phyloP scores from a whole-genome alignment of 2,329 filamentous ascomycete species.

The Botrytis cinerea region DNA sequence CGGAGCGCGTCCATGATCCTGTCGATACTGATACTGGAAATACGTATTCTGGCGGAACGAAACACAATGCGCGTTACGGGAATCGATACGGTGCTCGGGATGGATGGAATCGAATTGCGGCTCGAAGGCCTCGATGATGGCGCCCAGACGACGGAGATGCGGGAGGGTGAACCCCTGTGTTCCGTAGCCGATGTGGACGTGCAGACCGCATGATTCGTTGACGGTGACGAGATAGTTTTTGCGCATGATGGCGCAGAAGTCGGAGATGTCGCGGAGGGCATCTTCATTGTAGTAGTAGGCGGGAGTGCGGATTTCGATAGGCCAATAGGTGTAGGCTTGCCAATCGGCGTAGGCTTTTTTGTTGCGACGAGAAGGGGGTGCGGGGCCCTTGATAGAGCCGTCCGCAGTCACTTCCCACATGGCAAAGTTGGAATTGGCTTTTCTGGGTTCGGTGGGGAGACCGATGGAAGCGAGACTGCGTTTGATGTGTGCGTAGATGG shows the following conservation, averaged over 20 bases:
- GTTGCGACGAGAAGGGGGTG: background rate
- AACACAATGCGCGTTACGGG: background rate
- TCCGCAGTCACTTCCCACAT: constrained; percentile 27
- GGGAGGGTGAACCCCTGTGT: constrained; percentile 30
- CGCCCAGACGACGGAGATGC: constrained; percentile 38
- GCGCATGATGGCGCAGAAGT: constrained; percentile 28
- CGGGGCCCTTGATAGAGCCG: background rate
- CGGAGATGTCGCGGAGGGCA: constrained; percentile 20
- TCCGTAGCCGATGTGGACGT: constrained; percentile 42
- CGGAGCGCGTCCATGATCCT: background rate
- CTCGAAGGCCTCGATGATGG: constrained; percentile 39
- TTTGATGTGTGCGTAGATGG: constrained; percentile 17
- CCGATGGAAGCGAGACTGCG: constrained; percentile 13
- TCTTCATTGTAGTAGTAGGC: constrained; percentile 24
- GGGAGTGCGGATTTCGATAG: constrained; percentile 33
- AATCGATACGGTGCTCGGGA: constrained; percentile 17
- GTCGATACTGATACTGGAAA: background rate
- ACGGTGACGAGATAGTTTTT: constrained; percentile 29
- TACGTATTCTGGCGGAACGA: background rate
- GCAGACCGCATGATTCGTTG: constrained; percentile 37
- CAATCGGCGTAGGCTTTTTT: background rate
- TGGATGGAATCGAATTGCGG: constrained; percentile 38
- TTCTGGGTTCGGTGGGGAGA: background rate
- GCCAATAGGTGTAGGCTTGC: constrained; percentile 10
- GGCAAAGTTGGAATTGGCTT: background rate